These are phyloP conservation scores for Fraxinus sp. DNA, from an alignment of 305 asterid genomes.

Conservation along the genomic window DNA sequence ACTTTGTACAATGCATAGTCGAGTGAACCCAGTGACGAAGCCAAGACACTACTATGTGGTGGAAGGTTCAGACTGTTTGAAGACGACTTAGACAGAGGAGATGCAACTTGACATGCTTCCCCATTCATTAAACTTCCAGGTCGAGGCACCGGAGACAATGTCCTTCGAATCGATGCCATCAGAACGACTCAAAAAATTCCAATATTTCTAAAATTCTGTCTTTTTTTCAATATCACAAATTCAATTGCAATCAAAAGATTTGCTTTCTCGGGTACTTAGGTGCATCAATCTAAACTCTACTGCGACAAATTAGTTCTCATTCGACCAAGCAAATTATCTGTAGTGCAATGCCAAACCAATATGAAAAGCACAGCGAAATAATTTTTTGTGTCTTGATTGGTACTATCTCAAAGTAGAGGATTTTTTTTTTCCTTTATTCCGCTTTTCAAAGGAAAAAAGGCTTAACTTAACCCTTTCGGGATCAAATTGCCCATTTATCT, in stretches of 20 bases:
- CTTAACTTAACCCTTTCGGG: constrained; percentile 14
- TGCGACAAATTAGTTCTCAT: neutral
- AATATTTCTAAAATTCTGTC: constrained; percentile 17
- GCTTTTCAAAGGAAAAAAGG: neutral
- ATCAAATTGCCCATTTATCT: neutral
- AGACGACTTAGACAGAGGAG: constrained; percentile 67
- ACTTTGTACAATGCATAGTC: constrained; percentile 50
- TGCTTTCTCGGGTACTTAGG: neutral
- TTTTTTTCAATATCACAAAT: neutral
- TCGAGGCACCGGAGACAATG: constrained; percentile 66
- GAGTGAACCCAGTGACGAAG: constrained; percentile 49
- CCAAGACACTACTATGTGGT: constrained; percentile 6
- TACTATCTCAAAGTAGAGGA: constrained; percentile 15
- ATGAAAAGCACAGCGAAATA: constrained; percentile 4
- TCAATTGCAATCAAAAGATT: constrained; percentile 13
- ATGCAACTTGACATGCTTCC: constrained; percentile 56
- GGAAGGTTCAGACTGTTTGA: constrained; percentile 45
- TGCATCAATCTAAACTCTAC: constrained; percentile 6
- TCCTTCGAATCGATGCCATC: constrained; percentile 80
- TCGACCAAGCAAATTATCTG: neutral
- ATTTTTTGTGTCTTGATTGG: neutral
- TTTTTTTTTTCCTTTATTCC: constrained; percentile 5
- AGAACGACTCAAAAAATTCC: constrained; percentile 17
- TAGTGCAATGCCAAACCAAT: neutral
- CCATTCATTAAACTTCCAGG: constrained; percentile 49